Evolutionary conservation across 108 stramenopile genomes (phyloP).

Genomic region (Cyclotella baltica): DNA sequence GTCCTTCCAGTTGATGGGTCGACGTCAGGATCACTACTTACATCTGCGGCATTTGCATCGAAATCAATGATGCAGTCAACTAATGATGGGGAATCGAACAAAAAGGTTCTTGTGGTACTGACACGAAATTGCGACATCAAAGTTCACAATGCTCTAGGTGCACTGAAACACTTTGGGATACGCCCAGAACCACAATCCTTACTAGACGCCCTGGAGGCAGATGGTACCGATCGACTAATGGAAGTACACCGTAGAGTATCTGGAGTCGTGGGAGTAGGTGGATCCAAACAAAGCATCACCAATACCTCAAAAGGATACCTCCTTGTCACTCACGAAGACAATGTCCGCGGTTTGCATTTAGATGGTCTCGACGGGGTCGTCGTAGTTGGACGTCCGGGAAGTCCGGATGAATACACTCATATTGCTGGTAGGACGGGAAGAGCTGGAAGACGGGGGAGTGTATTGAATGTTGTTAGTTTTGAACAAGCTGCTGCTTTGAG

Average conservation of each 20-base stretch:
- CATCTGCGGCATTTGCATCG: constrained; percentile 68
- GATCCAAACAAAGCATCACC: constrained; percentile 33
- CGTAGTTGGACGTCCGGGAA: constrained; percentile 81
- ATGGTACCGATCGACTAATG: constrained; percentile 81
- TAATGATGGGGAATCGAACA: constrained; percentile 4
- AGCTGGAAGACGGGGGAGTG: constrained; percentile 77
- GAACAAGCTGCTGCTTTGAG: constrained; percentile 68
- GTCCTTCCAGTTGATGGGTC: constrained; percentile 67
- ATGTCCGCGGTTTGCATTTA: constrained; percentile 93
- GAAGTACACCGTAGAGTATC: constrained; percentile 81
- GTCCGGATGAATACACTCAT: constrained; percentile 95
- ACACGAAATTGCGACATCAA: constrained; percentile 77
- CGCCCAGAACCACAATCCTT: constrained; percentile 79
- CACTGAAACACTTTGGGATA: constrained; percentile 80
- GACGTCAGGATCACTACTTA: constrained; percentile 73
- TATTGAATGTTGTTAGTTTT: constrained; percentile 78
- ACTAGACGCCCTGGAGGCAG: constrained; percentile 77
- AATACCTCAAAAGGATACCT: constrained; percentile 63
- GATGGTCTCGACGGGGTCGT: constrained; percentile 87
- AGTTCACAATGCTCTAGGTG: constrained; percentile 83
- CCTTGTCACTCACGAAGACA: constrained; percentile 90
- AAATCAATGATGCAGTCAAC: constrained; percentile 48
- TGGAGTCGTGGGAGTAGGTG: constrained; percentile 80
- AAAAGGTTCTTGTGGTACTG: constrained; percentile 76
- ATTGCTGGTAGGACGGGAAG: constrained; percentile 96